Conservation (phyloP, 169 alveolate genomes). For the Cyclospora cayetanensis region DNA sequence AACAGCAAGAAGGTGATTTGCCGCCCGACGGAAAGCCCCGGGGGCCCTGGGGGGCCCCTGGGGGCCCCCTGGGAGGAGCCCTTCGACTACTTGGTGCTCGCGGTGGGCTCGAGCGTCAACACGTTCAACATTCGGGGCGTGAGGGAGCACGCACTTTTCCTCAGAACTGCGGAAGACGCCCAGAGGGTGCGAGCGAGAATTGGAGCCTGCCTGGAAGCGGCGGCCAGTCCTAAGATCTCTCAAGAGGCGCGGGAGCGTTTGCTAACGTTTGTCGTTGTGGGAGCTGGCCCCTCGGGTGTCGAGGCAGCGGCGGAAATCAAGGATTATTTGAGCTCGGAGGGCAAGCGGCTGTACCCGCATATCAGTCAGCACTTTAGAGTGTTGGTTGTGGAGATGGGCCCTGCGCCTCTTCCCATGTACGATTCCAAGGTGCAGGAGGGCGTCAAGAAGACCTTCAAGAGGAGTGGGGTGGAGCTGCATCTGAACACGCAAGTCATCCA, state of each 20-base stretch:
- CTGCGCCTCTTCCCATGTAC: conserved; percentile 56
- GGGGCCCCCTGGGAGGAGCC: conserved; percentile 59
- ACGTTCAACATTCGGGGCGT: conserved; percentile 73
- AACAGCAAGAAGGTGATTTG: not conserved
- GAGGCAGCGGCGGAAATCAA: conserved; percentile 74
- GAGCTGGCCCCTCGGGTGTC: conserved; percentile 78
- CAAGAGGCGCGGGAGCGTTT: conserved; percentile 61
- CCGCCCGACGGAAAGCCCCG: not conserved
- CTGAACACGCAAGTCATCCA: conserved; percentile 15
- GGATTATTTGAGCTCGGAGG: conserved; percentile 62
- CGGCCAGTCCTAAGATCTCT: conserved; percentile 44
- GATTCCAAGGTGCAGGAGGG: not conserved
- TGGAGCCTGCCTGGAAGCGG: conserved; percentile 55
- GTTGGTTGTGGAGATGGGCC: conserved; percentile 61
- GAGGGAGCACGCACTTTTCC: conserved; percentile 65
- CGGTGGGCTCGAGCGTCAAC: conserved; percentile 74
- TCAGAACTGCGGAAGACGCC: conserved; percentile 73
- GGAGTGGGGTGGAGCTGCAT: not conserved
- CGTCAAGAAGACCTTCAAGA: not conserved
- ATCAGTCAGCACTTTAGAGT: not conserved
- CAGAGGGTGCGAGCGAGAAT: conserved; percentile 22
- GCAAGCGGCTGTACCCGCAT: conserved; percentile 18
- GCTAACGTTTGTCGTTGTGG: conserved; percentile 75
- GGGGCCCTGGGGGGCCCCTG: not conserved
- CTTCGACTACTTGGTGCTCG: conserved; percentile 70